Percentiles rank a stretch among this genome's conserved stretches.
phyloP scores from a whole-genome alignment of 257 asterid species.

The Solanum bukasovii region DNA sequence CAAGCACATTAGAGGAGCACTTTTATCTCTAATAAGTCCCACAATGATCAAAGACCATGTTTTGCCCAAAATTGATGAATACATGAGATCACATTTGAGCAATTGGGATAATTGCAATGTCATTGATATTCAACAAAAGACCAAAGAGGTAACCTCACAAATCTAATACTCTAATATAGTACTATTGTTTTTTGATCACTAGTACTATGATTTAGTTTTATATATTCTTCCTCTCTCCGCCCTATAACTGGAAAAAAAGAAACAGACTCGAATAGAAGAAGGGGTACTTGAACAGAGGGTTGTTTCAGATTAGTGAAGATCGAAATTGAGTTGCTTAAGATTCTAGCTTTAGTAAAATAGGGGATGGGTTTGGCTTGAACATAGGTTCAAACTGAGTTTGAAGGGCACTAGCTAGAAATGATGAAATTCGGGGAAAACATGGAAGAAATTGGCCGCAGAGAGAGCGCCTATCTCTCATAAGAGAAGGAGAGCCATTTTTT shows the following conservation, averaged over 20 bases:
- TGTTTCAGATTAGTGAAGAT: accelerated
- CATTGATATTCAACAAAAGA: conserved; percentile 56
- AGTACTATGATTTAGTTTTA: not conserved
- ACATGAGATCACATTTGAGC: conserved; percentile 39
- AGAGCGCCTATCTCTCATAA: not conserved
- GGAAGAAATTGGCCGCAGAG: not conserved
- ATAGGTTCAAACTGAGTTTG: not conserved
- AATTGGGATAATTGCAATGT: conserved; percentile 36
- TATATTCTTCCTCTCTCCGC: not conserved
- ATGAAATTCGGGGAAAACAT: not conserved
- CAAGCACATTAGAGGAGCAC: conserved; percentile 44
- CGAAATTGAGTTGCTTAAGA: no score
- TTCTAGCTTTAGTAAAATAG: not conserved
- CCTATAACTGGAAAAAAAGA: not conserved
- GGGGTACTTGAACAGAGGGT: no score
- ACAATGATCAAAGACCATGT: conserved; percentile 35
- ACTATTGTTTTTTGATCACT: not conserved
- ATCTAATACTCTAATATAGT: no score
- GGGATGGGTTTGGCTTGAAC: not conserved
- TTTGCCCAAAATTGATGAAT: conserved; percentile 37
- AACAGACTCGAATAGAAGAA: not conserved
- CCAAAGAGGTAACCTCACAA: conserved; percentile 27
- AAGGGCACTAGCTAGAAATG: accelerated
- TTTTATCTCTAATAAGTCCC: conserved; percentile 56
- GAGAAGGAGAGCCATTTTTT: not conserved